Percentiles rank a stretch among this genome's conserved stretches.
These are phyloP conservation scores for Discostella stelligera DNA, from an alignment of 352 stramenopile species.

Conservation along the genomic window DNA sequence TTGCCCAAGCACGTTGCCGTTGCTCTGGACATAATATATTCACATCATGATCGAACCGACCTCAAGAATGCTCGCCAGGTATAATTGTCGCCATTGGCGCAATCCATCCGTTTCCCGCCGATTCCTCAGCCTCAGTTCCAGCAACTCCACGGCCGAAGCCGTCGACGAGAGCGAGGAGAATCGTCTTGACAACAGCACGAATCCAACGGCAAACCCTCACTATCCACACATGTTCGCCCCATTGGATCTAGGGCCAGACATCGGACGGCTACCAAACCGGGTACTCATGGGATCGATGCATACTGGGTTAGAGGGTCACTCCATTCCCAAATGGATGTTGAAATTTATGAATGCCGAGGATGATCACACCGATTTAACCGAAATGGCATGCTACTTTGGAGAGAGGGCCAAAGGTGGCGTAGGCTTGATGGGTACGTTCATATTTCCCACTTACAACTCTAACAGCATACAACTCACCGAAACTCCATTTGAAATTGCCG, in stretches of 20 bases:
- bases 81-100: not conserved
- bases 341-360: slow-evolving; percentile 45
- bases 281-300: slow-evolving; percentile 84
- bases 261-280: slow-evolving; percentile 72
- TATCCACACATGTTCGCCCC: slow-evolving; percentile 73
- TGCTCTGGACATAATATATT: not conserved
- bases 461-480: not conserved
- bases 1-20: not conserved
- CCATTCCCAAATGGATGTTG: slow-evolving; percentile 60
- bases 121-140: not conserved
- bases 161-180: not conserved
- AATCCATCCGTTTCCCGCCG: not conserved
- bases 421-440: slow-evolving; percentile 86
- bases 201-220: slow-evolving; percentile 26
- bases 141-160: not conserved
- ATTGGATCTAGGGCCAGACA: slow-evolving; percentile 60
- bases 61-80: not conserved
- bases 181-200: not conserved
- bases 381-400: slow-evolving; percentile 93
- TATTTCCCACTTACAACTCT: slow-evolving; percentile 4
- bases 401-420: slow-evolving; percentile 90
- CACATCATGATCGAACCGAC: slow-evolving; percentile 8
- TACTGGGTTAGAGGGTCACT: slow-evolving; percentile 80
- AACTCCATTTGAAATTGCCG: no score
- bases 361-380: slow-evolving; percentile 69